Percentiles rank a stretch among this genome's conserved stretches.
Conservation (phyloP, 192 early-diverging fungal species). For the Backusella liffmaniae region DNA sequence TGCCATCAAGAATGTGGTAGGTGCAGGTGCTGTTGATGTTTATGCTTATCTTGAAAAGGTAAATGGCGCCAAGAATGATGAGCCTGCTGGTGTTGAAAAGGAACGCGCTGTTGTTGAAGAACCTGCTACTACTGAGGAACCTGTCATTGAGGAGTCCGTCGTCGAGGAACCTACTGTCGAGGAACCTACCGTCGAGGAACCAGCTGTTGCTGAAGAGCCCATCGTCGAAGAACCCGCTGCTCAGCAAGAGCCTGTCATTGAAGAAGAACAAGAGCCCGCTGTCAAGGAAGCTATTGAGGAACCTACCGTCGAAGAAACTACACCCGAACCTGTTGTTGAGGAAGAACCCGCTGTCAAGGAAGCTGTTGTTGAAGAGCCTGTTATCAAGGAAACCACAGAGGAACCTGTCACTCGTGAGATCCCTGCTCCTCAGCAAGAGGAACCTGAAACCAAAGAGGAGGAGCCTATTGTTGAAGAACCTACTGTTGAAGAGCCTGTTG, state of each 20-base stretch:
- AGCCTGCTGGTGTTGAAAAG: not conserved
- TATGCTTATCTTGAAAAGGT: slow-evolving; percentile 1
- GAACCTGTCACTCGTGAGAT: not conserved
- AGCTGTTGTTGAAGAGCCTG: not conserved
- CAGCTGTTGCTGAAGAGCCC: not conserved
- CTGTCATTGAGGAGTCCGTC: too few species aligned
- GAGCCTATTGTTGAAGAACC: not conserved
- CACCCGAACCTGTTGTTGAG: not conserved
- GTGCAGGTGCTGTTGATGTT: not conserved
- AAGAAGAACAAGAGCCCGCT: not conserved
- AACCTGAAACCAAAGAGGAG: not conserved
- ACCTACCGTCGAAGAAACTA: not conserved
- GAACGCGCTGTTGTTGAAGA: not conserved
- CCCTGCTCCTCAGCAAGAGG: not conserved
- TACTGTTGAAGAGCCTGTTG: not conserved
- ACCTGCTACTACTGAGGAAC: too few species aligned
- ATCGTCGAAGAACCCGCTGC: not conserved
- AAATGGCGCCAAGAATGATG: slow-evolving; percentile 1
- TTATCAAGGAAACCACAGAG: not conserved
- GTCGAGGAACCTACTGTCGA: too few species aligned
- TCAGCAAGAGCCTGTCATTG: not conserved
- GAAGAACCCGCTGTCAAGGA: not conserved
- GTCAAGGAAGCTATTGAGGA: not conserved
- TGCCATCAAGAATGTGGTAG: not conserved
- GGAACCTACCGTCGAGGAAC: not conserved